phyloP scores from a whole-genome alignment of 1,284 basidiomycete species.

The Trametes sp. region DNA sequence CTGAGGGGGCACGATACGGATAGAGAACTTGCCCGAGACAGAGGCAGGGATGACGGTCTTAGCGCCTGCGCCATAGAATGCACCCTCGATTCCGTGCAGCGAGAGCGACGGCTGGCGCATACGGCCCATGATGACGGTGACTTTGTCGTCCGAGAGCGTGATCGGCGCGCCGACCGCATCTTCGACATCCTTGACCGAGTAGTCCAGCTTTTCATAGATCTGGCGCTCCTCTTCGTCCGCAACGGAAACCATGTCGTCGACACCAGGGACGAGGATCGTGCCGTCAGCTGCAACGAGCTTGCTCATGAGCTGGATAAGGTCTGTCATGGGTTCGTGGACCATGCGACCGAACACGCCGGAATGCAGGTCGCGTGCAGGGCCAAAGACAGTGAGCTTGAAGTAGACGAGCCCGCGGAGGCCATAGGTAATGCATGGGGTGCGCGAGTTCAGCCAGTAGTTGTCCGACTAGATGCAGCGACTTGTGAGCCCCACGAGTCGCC shows the following conservation, averaged over 20 bases:
- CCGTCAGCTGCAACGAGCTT: slow-evolving; percentile 88
- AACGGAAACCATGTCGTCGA: slow-evolving; percentile 87
- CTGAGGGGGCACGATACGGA: slow-evolving; percentile 92
- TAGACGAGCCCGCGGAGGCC: slow-evolving; percentile 90
- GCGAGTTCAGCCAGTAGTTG: slow-evolving; percentile 87
- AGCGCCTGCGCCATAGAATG: slow-evolving; percentile 87
- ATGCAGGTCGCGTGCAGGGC: slow-evolving; percentile 91
- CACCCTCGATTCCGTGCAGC: slow-evolving; percentile 97
- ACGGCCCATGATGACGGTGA: slow-evolving; percentile 86
- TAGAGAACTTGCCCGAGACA: slow-evolving; percentile 93
- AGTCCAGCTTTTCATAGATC: slow-evolving; percentile 82
- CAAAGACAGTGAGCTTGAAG: slow-evolving; percentile 86
- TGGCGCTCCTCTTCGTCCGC: slow-evolving; percentile 80
- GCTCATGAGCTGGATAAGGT: slow-evolving; percentile 81
- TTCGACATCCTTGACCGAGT: slow-evolving; percentile 80
- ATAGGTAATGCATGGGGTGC: slow-evolving; percentile 80
- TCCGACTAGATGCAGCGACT: slow-evolving; percentile 61
- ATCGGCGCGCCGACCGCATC: slow-evolving; percentile 81
- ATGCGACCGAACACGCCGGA: slow-evolving; percentile 90
- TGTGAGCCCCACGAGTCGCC: background rate
- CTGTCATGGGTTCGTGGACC: slow-evolving; percentile 91
- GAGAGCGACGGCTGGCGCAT: slow-evolving; percentile 92
- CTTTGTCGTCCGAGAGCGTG: slow-evolving; percentile 84
- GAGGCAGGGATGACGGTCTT: slow-evolving; percentile 97
- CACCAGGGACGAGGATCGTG: slow-evolving; percentile 90